phyloP scores from a whole-genome alignment of 2,329 filamentous ascomycete species.

The Colletotrichum horii region DNA sequence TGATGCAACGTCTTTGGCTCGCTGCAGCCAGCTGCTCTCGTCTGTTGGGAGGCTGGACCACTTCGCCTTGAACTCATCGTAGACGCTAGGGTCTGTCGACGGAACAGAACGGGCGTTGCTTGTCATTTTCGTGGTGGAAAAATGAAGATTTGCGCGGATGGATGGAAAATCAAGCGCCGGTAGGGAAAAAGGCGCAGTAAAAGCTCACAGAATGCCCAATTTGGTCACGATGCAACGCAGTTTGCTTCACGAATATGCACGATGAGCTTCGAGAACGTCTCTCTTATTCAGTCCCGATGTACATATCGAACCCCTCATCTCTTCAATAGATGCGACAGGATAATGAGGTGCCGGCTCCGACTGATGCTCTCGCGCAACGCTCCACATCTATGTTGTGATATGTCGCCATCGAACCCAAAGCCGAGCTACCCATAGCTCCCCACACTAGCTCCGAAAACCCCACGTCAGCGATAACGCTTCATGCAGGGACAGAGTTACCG shows the following conservation, averaged over 20 bases:
- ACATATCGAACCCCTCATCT: background rate
- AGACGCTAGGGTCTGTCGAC: constrained; percentile 41
- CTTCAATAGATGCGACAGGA: background rate
- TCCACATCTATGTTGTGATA: constrained; percentile 9
- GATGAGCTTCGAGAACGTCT: background rate
- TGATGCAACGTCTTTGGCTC: constrained; percentile 41
- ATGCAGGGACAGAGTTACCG: background rate
- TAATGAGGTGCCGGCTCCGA: background rate
- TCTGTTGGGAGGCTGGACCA: constrained; percentile 38
- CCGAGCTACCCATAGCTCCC: background rate
- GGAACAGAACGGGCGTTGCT: constrained; percentile 17
- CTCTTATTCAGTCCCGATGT: background rate
- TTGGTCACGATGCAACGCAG: background rate
- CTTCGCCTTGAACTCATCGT: constrained; percentile 38
- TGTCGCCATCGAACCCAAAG: constrained; percentile 7
- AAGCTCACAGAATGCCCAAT: background rate
- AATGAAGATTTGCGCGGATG: background rate
- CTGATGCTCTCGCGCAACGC: background rate
- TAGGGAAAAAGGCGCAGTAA: background rate
- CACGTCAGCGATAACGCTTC: background rate
- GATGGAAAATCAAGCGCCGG: background rate
- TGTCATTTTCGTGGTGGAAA: background rate
- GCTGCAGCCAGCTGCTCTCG: constrained; percentile 40
- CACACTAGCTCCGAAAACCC: background rate
- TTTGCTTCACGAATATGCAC: accelerated